phyloP scores from a whole-genome alignment of 345 rosid genomes.

The Eucalyptus brandiana region DNA sequence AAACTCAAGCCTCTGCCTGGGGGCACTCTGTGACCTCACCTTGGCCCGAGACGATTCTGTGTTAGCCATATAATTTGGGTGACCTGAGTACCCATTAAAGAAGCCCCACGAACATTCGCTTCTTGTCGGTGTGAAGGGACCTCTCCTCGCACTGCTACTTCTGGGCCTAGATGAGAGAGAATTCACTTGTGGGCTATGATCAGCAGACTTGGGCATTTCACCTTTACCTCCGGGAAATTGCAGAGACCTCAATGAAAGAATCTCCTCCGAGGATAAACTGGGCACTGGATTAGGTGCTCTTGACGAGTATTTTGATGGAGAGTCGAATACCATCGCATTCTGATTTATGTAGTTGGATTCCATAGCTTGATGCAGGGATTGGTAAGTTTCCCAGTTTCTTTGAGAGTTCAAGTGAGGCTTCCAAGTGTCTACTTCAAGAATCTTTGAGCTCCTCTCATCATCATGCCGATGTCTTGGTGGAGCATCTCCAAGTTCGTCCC shows the following conservation, averaged over 20 bases:
- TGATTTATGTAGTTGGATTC: slow-evolving; percentile 19
- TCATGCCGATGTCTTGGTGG: slow-evolving; percentile 16
- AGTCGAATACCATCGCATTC: slow-evolving; percentile 19
- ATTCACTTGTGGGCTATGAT: slow-evolving; percentile 59
- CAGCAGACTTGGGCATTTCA: slow-evolving; percentile 31
- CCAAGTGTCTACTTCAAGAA: slow-evolving; percentile 96
- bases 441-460: slow-evolving; percentile 62
- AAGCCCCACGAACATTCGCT: slow-evolving; percentile 71
- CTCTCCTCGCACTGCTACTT: slow-evolving; percentile 44
- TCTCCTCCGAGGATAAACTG: slow-evolving; percentile 31
- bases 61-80: slow-evolving; percentile 89
- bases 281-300: slow-evolving; percentile 14
- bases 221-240: slow-evolving; percentile 10
- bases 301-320: slow-evolving; percentile 37
- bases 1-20: slow-evolving; percentile 79
- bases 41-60: slow-evolving; percentile 75
- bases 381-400: slow-evolving; percentile 1
- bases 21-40: slow-evolving; percentile 88
- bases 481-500: slow-evolving; percentile 18
- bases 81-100: slow-evolving; percentile 42
- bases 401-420: slow-evolving; percentile 47
- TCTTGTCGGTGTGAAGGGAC: slow-evolving; percentile 70
- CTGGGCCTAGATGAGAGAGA: slow-evolving; percentile 61
- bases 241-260: slow-evolving; percentile 19
- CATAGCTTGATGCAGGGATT: neutral